Conservation (phyloP, 1,284 basidiomycete genomes). For the Puccinia triticina region DNA sequence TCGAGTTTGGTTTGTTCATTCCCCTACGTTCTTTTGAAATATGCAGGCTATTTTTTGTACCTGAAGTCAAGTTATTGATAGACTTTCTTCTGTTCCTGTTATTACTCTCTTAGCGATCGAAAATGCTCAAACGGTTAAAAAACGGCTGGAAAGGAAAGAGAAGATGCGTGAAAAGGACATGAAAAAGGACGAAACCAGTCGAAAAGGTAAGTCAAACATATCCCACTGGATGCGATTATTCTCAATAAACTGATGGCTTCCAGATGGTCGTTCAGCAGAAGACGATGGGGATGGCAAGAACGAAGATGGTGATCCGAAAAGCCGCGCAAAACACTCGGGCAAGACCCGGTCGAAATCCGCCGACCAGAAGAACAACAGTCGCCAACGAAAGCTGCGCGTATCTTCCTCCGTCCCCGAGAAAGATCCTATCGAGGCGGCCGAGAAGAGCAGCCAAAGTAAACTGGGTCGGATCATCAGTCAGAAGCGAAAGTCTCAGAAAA, state of each 20-base stretch:
- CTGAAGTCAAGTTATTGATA: no score
- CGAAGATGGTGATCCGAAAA: neutral
- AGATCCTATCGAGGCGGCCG: neutral
- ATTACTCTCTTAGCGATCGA: constrained; percentile 68
- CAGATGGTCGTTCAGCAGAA: neutral
- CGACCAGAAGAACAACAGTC: constrained; percentile 3
- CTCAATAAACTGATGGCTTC: neutral
- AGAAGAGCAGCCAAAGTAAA: constrained; percentile 17
- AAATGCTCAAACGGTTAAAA: constrained; percentile 81
- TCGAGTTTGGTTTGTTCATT: constrained; percentile 70
- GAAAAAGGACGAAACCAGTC: constrained; percentile 1
- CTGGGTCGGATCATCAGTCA: constrained; percentile 31
- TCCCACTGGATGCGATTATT: neutral
- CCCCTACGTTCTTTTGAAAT: neutral
- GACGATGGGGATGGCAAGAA: neutral
- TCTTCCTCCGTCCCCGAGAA: neutral
- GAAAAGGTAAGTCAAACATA: neutral
- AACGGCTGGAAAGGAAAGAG: constrained; percentile 65
- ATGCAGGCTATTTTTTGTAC: no score
- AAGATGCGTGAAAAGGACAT: constrained; percentile 23
- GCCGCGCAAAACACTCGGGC: neutral
- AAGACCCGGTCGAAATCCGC: neutral
- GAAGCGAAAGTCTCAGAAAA: constrained; percentile 20
- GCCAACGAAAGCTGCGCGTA: constrained; percentile 10
- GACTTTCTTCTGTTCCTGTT: neutral